Base-by-base conservation (phyloP, 2,329 filamentous ascomycete species). In the Ophiostoma ulmi region DNA sequence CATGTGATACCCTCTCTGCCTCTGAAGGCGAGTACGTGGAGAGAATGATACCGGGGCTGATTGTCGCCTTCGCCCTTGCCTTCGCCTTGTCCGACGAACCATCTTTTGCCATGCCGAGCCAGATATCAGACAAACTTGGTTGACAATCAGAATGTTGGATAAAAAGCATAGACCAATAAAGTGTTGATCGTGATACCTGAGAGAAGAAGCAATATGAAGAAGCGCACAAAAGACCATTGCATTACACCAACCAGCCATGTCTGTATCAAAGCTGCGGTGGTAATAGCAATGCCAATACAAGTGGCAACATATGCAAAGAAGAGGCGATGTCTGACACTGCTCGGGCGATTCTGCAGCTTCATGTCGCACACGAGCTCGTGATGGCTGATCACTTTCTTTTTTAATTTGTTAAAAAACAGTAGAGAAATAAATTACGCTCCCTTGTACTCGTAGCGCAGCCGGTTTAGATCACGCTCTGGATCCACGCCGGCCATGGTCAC, bases 401-500 rank as follows among this genome's bases (percentile, higher is more conserved):
- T 17, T 48, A 14, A 6, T 48, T 20, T n/a, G 44, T 20, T 17
- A 2, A 39, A 11, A 39, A n/a, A 55, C n/a, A 55, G 20, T 55
- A 48, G 68, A 55, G 36, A 52, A 41, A 52, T 8, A 31, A 26
- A 14, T 11, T 26, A 91, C 61, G 89, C 90, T 3, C 90, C 89
- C 76, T 90, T 92, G 76, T 87, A 90, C 70, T 84, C 82, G 79
- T 92, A 91, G 77, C 81, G 86, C 76, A 92, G 80, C 70, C 79
- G 81, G 67, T 84, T 81, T 75, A 94, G 79, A 76, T 91, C 90
- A 73, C 82, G 80, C 76, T 87, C 88, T 5, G 91, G 86, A 79
- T 93, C 89, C 10, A 93, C 85, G 67, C 87, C 84, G 3, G 85
- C 84, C 85, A 93, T 88, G 76, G 90, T 83, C 69, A 86, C 79